Base-by-base conservation (phyloP, 139 green algal species). In the Eudorina sp. region DNA sequence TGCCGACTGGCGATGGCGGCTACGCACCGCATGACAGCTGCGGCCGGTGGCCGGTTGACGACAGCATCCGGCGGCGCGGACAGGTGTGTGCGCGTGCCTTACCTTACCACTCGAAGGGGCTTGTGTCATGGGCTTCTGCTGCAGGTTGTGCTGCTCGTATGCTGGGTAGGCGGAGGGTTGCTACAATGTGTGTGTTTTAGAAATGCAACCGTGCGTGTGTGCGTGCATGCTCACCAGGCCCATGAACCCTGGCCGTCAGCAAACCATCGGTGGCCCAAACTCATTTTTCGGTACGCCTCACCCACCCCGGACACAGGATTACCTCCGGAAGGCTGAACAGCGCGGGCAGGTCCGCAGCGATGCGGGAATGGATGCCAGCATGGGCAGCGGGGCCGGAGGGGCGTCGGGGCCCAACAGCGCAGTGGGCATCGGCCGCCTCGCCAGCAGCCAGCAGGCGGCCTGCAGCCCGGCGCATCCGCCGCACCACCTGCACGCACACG, bases 1-100 rank as follows among this genome's bases (percentile, higher is more conserved):
- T 85, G 77, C 77, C 77, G 36, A 53, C 53, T 53, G 77, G 77
- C 4, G 77, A 74, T n/a, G 77, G 53, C 76, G 72, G 34, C 76
- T 85, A 55, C 53, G 36, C 38, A 23, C 53, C 58, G 53, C 29
- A 19, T 27, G 77, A 73, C 77, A 85, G 77, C 77, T 85, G 77
- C 38, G 38, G 38, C 77, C 53, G 77, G 25, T 85, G 77, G 77
- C 77, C 43, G 77, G 4, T 29, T 18, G 55, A 85, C 77, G 53
- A 83, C 48, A 68, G 34, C 75, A 83, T 7, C 14, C 48, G 48
- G 75, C 48, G 21, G 48, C 75, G 75, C 48, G 75, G 31, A 69
- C 48, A 83, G 75, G 75, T 83, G 48, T 46, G 43, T 45, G 72
- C 1, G 4, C 13, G 46, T 66, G 70, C 68, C 45, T 40, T 46